Conservation (phyloP, 495 filamentous ascomycete genomes). For the Tuber umbilicatum region DNA sequence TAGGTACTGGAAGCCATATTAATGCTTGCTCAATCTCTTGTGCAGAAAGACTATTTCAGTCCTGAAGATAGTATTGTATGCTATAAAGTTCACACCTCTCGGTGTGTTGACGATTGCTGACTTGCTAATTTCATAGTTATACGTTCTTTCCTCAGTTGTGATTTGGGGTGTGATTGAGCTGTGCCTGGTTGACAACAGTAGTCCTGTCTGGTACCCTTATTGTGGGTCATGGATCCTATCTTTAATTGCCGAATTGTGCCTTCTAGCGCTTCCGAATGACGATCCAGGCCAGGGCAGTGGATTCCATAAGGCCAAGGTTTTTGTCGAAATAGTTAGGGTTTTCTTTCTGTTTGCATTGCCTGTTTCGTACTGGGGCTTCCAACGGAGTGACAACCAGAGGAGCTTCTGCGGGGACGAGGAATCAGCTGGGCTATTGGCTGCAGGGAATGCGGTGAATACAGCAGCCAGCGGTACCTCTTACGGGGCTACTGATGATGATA, state of each 20-base stretch:
- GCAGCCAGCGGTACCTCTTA: conserved; percentile 18
- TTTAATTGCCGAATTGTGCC: conserved; percentile 48
- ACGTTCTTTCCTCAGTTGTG: conserved; percentile 52
- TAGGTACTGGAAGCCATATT: conserved; percentile 46
- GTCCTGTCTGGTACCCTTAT: conserved; percentile 58
- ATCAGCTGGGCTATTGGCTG: conserved; percentile 36
- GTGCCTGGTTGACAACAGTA: conserved; percentile 47
- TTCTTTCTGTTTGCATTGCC: conserved; percentile 41
- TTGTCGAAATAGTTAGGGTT: conserved; percentile 39
- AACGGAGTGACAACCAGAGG: conserved; percentile 18
- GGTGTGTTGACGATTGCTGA: conserved; percentile 8
- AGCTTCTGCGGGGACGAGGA: conserved; percentile 38
- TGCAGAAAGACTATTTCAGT: conserved; percentile 45
- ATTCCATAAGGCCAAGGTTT: conserved; percentile 23
- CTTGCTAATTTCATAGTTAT: conserved; percentile 39
- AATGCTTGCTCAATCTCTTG: conserved; percentile 44
- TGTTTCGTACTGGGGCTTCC: conserved; percentile 31
- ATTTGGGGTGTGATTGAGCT: conserved; percentile 53
- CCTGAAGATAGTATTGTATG: conserved; percentile 49
- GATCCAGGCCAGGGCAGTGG: conserved; percentile 9
- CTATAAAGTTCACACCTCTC: conserved; percentile 3
- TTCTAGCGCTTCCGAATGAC: conserved; percentile 44
- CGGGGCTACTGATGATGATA: conserved; percentile 11
- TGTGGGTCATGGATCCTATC: conserved; percentile 53
- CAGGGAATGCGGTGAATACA: conserved; percentile 1